Evolutionary conservation across 2,329 filamentous ascomycete genomes (phyloP).

Genomic region (Metarhizium anisopliae): DNA sequence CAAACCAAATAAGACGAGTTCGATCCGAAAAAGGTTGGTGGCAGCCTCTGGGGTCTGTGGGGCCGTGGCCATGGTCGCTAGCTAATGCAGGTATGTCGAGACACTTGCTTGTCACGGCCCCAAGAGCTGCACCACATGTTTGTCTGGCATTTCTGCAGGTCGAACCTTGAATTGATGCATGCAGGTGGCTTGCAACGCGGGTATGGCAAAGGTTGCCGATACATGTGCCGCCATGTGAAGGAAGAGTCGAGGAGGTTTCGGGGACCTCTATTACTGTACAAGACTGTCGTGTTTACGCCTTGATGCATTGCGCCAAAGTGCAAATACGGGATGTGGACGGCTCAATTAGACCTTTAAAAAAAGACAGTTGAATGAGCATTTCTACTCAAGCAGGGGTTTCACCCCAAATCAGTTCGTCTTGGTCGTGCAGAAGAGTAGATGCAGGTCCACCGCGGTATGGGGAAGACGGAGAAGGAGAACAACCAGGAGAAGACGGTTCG

Average conservation of each 20-base stretch:
- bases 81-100: conserved; percentile 8
- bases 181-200: background rate
- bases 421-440: background rate
- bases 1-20: background rate
- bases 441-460: background rate
- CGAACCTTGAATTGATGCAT: background rate
- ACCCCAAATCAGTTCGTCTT: background rate
- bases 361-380: too few relatives aligned
- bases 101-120: background rate
- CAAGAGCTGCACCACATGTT: background rate
- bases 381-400: background rate
- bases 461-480: background rate
- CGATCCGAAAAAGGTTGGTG: background rate
- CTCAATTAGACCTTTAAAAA: too few relatives aligned
- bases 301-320: too few relatives aligned
- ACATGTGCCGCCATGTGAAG: too few relatives aligned
- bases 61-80: background rate
- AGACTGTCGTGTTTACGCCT: too few relatives aligned
- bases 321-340: too few relatives aligned
- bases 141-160: background rate
- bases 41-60: background rate
- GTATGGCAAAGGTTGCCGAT: background rate
- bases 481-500: background rate
- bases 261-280: too few relatives aligned
- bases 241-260: too few relatives aligned